A percentile compares a stretch with the other conserved stretches of the same genome.
These are phyloP conservation scores for Saururus chinensis DNA, from an alignment of 164 flowering plant species.

Conservation along the genomic window DNA sequence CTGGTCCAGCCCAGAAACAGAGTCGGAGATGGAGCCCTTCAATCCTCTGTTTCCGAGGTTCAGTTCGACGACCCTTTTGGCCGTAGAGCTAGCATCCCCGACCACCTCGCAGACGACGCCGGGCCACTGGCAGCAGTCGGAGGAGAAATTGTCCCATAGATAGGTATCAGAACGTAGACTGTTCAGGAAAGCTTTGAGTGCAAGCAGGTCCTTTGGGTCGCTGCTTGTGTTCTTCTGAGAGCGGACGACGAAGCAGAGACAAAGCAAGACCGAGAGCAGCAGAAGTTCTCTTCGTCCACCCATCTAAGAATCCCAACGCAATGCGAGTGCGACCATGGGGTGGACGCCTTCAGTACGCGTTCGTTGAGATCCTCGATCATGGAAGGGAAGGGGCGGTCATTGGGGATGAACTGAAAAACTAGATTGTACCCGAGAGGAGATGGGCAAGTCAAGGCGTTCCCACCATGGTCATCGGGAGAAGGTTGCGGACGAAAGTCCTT, in stretches of 20 bases:
- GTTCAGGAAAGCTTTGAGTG: constrained; percentile 9
- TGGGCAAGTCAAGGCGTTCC: too few relatives aligned
- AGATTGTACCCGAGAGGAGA: too few relatives aligned
- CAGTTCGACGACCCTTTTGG: constrained; percentile 30
- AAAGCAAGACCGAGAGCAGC: neutral
- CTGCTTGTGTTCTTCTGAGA: constrained; percentile 6
- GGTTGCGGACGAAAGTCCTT: too few relatives aligned
- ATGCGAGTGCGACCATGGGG: too few relatives aligned
- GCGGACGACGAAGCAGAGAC: neutral
- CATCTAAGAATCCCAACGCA: too few relatives aligned
- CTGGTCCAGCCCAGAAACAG: constrained; percentile 40
- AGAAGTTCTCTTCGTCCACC: neutral
- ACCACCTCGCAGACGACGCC: constrained; percentile 43
- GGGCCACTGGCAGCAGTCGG: constrained; percentile 48
- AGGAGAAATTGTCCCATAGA: constrained; percentile 6
- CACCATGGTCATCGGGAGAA: too few relatives aligned
- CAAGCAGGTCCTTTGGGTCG: constrained; percentile 10
- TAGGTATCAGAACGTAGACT: constrained; percentile 3
- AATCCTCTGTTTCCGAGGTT: constrained; percentile 33
- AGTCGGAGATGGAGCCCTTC: constrained; percentile 35
- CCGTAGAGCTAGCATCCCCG: constrained; percentile 1
- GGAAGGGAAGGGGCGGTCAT: too few relatives aligned
- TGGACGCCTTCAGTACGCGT: too few relatives aligned
- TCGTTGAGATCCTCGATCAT: too few relatives aligned
- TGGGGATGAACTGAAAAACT: too few relatives aligned